These are phyloP conservation scores for Globisporangium takayamanum DNA, from an alignment of 352 stramenopile genomes.

Conservation along the genomic window DNA sequence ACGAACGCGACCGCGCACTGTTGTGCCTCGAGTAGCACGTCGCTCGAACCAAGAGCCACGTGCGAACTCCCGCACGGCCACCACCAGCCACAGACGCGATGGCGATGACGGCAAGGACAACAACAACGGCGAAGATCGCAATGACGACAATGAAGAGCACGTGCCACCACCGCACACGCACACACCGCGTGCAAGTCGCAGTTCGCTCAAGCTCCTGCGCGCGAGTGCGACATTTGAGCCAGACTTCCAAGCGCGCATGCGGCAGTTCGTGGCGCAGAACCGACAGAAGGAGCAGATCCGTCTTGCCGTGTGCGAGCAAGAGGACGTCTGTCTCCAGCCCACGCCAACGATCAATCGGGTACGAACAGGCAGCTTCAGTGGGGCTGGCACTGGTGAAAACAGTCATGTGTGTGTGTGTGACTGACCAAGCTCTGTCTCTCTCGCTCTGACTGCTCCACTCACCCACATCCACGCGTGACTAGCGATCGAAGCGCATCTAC, in stretches of 20 bases:
- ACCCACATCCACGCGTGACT: background rate
- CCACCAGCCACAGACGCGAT: background rate
- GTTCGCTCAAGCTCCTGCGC: conserved; percentile 34
- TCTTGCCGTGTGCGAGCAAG: conserved; percentile 24
- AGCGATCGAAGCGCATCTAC: conserved; percentile 57
- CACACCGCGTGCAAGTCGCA: conserved; percentile 14
- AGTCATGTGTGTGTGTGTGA: background rate
- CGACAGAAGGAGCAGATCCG: conserved; percentile 39
- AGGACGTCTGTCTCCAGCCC: conserved; percentile 20
- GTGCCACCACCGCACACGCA: too few species aligned
- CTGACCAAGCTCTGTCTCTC: background rate
- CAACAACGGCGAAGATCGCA: background rate
- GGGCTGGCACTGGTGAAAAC: background rate
- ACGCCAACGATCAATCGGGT: conserved; percentile 57
- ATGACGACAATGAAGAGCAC: too few species aligned
- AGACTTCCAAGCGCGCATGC: conserved; percentile 59
- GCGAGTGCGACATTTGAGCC: conserved; percentile 46
- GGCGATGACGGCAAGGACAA: background rate
- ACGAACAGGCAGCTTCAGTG: background rate
- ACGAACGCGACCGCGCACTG: background rate
- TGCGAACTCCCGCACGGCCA: background rate
- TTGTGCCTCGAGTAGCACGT: background rate
- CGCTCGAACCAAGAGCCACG: background rate
- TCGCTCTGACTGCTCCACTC: background rate
- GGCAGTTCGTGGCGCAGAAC: conserved; percentile 31